These are phyloP conservation scores for Lycium barbarum DNA, from an alignment of 257 asterid species.

Conservation along the genomic window DNA sequence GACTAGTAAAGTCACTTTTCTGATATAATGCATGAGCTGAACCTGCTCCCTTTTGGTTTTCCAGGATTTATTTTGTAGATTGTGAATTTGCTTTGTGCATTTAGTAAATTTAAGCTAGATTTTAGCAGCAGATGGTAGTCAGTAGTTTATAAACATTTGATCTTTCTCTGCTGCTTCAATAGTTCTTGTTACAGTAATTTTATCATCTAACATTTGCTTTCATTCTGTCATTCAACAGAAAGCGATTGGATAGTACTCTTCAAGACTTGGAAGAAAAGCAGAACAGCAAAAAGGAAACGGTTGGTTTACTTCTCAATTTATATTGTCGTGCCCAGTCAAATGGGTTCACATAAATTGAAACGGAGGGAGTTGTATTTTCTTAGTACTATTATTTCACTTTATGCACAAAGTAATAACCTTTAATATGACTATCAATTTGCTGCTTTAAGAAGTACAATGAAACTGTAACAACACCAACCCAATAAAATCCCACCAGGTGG, in stretches of 20 bases:
- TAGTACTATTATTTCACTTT: no score
- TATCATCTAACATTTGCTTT: background rate
- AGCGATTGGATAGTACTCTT: slow-evolving; percentile 76
- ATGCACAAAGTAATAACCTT: background rate
- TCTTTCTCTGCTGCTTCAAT: background rate
- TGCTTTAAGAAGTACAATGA: no score
- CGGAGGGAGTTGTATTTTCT: background rate
- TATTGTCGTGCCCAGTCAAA: no score
- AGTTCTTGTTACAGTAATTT: background rate
- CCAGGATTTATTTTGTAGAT: no score
- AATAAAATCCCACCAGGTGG: no score
- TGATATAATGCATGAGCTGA: no score
- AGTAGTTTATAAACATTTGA: background rate
- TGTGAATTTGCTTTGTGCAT: no score
- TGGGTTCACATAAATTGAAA: no score
- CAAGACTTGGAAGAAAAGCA: slow-evolving; percentile 93
- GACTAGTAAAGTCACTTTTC: no score
- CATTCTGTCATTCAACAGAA: slow-evolving; percentile 52
- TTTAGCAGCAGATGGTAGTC: background rate
- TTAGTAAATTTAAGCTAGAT: no score
- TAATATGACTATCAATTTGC: background rate
- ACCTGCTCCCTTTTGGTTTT: no score
- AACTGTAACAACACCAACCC: no score
- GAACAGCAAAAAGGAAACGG: slow-evolving; percentile 92
- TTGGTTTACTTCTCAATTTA: slow-evolving; percentile 41